Conservation (phyloP, 257 asterid species). For the Solanum pimpinellifolium region DNA sequence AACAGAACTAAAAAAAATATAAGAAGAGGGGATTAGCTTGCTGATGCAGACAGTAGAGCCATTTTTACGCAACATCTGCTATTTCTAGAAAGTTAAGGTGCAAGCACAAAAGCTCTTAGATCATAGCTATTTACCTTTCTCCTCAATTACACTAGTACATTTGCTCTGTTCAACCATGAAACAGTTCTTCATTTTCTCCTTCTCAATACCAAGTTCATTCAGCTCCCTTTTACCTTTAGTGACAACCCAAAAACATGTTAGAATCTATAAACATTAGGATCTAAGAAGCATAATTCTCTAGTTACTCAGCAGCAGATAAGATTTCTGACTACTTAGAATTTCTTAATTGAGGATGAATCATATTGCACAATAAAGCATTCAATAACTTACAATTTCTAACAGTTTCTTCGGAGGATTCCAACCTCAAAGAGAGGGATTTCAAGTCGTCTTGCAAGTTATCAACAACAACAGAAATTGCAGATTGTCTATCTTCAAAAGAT, state of each 20-base stretch:
- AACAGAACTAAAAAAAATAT: background rate
- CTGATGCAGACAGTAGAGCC: background rate
- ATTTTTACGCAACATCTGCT: background rate
- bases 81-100: background rate
- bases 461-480: constrained; percentile 60
- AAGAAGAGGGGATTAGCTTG: background rate
- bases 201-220: constrained; percentile 47
- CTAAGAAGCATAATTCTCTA: background rate
- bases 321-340: background rate
- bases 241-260: constrained; percentile 10
- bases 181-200: constrained; percentile 46
- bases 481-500: constrained; percentile 59
- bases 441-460: constrained; percentile 57
- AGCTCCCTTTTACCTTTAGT: constrained; percentile 75
- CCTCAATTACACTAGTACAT: constrained; percentile 37
- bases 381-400: constrained; percentile 57
- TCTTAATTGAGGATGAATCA: background rate
- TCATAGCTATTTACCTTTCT: constrained; percentile 53
- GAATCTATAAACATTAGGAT: background rate
- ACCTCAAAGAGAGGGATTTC: constrained; percentile 48
- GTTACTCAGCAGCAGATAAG: background rate
- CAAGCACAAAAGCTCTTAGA: background rate
- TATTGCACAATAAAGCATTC: background rate
- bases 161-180: constrained; percentile 46
- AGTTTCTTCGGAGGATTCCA: constrained; percentile 64